Conservation (phyloP, 2,329 filamentous ascomycete genomes). For the Aspergillus sp. region DNA sequence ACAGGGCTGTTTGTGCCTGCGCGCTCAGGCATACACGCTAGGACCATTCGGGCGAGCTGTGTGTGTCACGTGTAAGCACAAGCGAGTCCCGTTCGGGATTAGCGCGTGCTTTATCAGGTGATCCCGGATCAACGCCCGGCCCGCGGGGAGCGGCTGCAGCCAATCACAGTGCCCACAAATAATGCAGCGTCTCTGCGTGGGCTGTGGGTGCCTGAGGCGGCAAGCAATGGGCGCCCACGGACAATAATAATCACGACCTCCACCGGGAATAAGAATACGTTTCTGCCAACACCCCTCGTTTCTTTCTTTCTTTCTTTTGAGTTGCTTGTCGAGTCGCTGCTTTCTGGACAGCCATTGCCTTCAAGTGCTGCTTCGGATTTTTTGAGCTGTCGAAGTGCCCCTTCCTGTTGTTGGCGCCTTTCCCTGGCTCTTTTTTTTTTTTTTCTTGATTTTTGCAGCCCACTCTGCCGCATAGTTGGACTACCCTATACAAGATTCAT, state of each 20-base stretch:
- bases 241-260: not conserved
- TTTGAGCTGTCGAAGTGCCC: not conserved
- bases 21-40: constrained; percentile 19
- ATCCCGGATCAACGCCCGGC: constrained; percentile 1
- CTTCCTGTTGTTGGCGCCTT: not conserved
- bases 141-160: constrained; percentile 1
- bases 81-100: constrained; percentile 17
- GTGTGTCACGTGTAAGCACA: constrained; percentile 6
- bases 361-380: not conserved
- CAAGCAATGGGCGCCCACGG: not conserved
- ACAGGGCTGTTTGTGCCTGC: constrained; percentile 14
- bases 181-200: constrained; percentile 13
- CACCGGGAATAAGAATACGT: not conserved
- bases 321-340: constrained; percentile 9
- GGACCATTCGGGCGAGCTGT: not conserved
- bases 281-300: not conserved
- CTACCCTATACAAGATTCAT: constrained; percentile 23
- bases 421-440: constrained; percentile 3
- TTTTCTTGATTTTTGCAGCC: constrained; percentile 6
- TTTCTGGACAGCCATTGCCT: constrained; percentile 6
- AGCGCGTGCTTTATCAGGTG: constrained; percentile 12
- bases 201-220: constrained; percentile 9
- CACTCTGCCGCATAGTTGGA: not conserved
- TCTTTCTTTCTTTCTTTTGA: constrained; percentile 6
- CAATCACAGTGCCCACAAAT: constrained; percentile 16